Conservation (phyloP, 140 eudicot species). For the Stevia rebaudiana region DNA sequence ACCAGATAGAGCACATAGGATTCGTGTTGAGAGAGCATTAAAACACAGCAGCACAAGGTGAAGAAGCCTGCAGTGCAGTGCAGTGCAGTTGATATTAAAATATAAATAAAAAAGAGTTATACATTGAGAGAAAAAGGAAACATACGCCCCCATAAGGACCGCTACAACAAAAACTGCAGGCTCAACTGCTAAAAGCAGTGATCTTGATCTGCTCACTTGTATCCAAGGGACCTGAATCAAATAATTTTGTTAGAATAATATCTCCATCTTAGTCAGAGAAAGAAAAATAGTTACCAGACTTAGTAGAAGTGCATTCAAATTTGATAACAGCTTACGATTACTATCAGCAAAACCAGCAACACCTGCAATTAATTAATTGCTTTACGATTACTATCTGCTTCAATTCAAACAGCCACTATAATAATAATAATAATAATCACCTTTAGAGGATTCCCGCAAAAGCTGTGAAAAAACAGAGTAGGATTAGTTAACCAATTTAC, state of each 20-base stretch:
- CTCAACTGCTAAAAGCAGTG: conserved; percentile 78
- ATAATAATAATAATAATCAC: conserved; percentile 33
- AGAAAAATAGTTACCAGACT: conserved; percentile 77
- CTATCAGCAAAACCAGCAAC: conserved; percentile 60
- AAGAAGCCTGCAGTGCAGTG: conserved; percentile 51
- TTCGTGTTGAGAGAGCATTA: conserved; percentile 45
- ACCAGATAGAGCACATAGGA: conserved; percentile 53
- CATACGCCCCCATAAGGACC: conserved; percentile 69
- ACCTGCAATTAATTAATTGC: conserved; percentile 36
- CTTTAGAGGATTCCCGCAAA: conserved; percentile 61
- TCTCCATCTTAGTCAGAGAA: too few relatives aligned
- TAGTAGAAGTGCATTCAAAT: conserved; percentile 57
- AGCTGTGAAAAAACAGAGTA: conserved; percentile 37
- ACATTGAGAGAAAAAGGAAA: neutral
- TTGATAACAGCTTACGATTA: conserved; percentile 75
- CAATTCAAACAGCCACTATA: neutral
- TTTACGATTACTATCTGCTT: too few relatives aligned
- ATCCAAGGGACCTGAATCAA: conserved; percentile 77
- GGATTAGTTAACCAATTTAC: conserved; percentile 3
- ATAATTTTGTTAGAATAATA: too few relatives aligned
- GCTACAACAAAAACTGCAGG: conserved; percentile 66
- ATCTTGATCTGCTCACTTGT: conserved; percentile 93
- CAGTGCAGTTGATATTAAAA: neutral
- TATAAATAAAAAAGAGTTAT: neutral
- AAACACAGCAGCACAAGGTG: conserved; percentile 57